Base-by-base conservation (phyloP, 164 flowering plant species). In the Chimonanthus praecox region DNA sequence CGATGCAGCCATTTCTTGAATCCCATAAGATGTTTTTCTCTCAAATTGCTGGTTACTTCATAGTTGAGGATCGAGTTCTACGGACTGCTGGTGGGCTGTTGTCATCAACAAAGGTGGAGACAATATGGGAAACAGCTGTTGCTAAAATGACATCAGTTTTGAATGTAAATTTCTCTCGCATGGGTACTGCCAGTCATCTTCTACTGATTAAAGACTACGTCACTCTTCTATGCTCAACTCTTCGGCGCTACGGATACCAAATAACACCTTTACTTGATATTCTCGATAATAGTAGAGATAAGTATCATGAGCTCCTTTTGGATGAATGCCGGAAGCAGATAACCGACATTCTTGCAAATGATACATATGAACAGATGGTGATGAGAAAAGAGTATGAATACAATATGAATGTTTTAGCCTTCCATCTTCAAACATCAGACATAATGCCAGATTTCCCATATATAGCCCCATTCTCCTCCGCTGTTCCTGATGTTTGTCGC, bases 381-480 rank as follows among this genome's bases (percentile, higher is more conserved):
- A 74, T 94, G 81, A 90, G 85, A 74, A 90, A 89, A 73, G 96
- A 90, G 33, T 81, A 86, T 3, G 98, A 94, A 75, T 94, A 92
- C 77, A 85, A 84, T 69, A 78, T 82, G 68, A 82, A 83, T 77
- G 93, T 92, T 51, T 74, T 86, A 58, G 63, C 88, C 9, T 94
- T 89, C 71, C 83, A 88, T 75, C 90, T 94, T 54, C 94, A 89
- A 73, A 84, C 83, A 2, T 84, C 95, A 1, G 95, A 91, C 77
- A 86, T 84, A 71, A 89, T 86, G 90, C 94, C 97, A 33, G 92
- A 94, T 64, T 91, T 91, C 69, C 97, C 98, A 0, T 94, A 85
- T 81, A 72, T 90, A 78, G 96, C 97, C 63, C 92, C 97, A 18
- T 94, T 90, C 81, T 94, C 98, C 73, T 85, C 90, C 72, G 84